phyloP scores from a whole-genome alignment of 2,329 filamentous ascomycete species.

The Penicillium brevicompactum region DNA sequence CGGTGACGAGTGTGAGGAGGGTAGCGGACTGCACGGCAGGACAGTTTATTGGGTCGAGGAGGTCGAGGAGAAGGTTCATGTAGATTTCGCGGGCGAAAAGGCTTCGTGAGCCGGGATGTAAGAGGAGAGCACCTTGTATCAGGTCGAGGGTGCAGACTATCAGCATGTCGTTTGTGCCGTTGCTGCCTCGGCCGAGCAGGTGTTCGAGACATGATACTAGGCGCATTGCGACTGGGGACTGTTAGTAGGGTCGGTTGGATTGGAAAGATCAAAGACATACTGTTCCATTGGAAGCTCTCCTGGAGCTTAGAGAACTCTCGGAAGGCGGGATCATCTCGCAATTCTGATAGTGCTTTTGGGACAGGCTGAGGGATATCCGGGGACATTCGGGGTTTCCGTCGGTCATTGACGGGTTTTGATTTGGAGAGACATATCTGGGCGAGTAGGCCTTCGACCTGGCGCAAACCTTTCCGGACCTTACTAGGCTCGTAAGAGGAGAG shows the following conservation, averaged over 20 bases:
- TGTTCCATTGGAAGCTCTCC: conserved; percentile 97
- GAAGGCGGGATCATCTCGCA: conserved; percentile 84
- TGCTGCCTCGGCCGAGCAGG: conserved; percentile 77
- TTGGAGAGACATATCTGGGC: conserved; percentile 87
- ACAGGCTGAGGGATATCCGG: conserved; percentile 45
- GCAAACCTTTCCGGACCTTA: conserved; percentile 90
- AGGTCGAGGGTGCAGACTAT: conserved; percentile 87
- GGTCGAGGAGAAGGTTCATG: conserved; percentile 95
- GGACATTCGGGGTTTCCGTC: conserved; percentile 45
- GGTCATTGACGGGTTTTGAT: conserved; percentile 43
- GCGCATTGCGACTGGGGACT: conserved; percentile 69
- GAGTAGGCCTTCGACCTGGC: conserved; percentile 89
- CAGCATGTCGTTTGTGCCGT: conserved; percentile 82
- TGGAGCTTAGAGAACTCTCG: conserved; percentile 95
- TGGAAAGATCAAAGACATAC: conserved; percentile 41
- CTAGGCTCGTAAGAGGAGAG: conserved; percentile 86
- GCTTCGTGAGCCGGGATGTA: conserved; percentile 86
- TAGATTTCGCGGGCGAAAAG: conserved; percentile 87
- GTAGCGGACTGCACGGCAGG: conserved; percentile 89
- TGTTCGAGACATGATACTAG: conserved; percentile 84
- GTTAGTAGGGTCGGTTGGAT: not conserved
- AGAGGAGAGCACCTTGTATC: conserved; percentile 81
- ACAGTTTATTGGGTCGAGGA: conserved; percentile 89
- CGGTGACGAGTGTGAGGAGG: conserved; percentile 84
- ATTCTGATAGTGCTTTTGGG: conserved; percentile 66